Percentiles rank a stretch among this genome's conserved stretches.
These are phyloP conservation scores for Artemisia tridentata DNA, from an alignment of 129 eudicot species.

Conservation along the genomic window DNA sequence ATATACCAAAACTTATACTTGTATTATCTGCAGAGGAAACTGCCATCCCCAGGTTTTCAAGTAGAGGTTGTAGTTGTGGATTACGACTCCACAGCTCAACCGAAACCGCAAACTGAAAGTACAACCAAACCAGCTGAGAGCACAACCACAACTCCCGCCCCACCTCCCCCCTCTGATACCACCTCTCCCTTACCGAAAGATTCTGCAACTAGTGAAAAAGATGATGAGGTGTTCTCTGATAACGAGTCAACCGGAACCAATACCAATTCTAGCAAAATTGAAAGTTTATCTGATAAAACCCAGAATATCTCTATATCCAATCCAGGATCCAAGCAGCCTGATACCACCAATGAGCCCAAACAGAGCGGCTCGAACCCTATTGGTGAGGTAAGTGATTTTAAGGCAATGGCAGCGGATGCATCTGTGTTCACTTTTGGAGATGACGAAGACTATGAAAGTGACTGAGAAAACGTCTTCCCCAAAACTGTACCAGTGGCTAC, in stretches of 20 bases:
- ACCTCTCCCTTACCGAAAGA: constrained; percentile 37
- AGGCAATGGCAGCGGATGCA: constrained; percentile 99
- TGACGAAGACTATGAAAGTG: constrained; percentile 94
- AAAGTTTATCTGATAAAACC: constrained; percentile 45
- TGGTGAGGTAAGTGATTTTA: constrained; percentile 82
- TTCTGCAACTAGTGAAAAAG: constrained; percentile 46
- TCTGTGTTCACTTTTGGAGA: constrained; percentile 95
- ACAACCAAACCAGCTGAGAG: constrained; percentile 41
- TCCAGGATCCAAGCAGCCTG: constrained; percentile 13
- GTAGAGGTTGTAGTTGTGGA: constrained; percentile 88
- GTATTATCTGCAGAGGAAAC: constrained; percentile 58
- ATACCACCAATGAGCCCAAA: constrained; percentile 14
- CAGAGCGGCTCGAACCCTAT: constrained; percentile 19
- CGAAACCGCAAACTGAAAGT: constrained; percentile 45
- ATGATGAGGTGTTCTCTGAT: constrained; percentile 74
- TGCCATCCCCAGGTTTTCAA: constrained; percentile 94
- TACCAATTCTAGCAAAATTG: constrained; percentile 25
- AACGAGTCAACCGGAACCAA: constrained; percentile 41
- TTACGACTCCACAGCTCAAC: constrained; percentile 43
- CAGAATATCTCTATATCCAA: constrained; percentile 54
- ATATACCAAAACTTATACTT: not conserved
- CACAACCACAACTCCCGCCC: constrained; percentile 31
- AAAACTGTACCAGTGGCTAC: constrained; percentile 17
- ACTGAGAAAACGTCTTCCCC: constrained; percentile 22
- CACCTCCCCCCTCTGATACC: constrained; percentile 30